phyloP scores from a whole-genome alignment of 164 flowering plant genomes.

The Paratinospora sagittata region DNA sequence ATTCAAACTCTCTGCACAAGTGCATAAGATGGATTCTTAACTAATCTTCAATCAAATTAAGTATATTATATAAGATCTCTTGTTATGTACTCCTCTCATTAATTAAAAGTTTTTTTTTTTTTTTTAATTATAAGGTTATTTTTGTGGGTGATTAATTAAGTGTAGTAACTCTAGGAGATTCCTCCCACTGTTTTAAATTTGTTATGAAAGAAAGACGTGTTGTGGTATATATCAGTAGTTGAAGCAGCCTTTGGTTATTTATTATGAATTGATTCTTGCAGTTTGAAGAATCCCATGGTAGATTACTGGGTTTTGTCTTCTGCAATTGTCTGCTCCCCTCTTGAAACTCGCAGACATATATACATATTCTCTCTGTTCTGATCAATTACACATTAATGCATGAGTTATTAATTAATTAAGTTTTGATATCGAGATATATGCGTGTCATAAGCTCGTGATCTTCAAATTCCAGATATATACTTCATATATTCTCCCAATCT shows the following conservation, averaged over 20 bases:
- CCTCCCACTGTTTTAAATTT: slow-evolving; percentile 10
- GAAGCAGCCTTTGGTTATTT: slow-evolving; percentile 15
- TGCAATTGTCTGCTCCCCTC: neutral
- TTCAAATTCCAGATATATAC: neutral
- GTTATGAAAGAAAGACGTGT: slow-evolving; percentile 13
- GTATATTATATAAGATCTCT: neutral
- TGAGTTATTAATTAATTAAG: neutral
- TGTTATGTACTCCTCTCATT: neutral
- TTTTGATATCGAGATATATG: slow-evolving; percentile 9
- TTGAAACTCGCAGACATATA: slow-evolving; percentile 22
- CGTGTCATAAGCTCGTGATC: slow-evolving; percentile 12
- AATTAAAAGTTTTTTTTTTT: neutral
- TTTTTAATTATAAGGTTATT: neutral
- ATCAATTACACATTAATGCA: neutral
- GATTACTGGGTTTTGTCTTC: slow-evolving; percentile 7
- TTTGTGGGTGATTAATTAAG: neutral
- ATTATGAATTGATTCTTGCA: slow-evolving; percentile 22
- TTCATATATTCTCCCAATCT: slow-evolving; percentile 11
- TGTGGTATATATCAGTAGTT: slow-evolving; percentile 10
- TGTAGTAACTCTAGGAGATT: slow-evolving; percentile 15
- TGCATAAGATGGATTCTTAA: too few relatives aligned
- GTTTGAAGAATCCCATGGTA: slow-evolving; percentile 18
- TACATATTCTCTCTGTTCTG: slow-evolving; percentile 17
- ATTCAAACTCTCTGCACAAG: neutral
- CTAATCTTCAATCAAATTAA: neutral